Evolutionary conservation across 257 asterid genomes (phyloP), one percentile per base, ranked within the genome.

Genomic region (Knoxia roxburghii): DNA sequence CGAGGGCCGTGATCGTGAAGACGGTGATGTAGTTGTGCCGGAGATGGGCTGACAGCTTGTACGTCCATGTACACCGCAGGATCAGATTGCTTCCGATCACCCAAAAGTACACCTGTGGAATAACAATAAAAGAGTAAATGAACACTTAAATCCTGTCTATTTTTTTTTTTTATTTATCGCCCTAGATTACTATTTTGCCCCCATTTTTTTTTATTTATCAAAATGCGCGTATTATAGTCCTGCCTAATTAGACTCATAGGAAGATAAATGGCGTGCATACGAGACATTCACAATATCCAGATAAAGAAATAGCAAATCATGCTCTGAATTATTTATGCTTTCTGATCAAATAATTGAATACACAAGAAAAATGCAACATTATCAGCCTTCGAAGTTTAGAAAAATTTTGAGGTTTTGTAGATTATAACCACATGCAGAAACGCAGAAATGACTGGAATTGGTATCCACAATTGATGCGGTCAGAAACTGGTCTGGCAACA

Each of bases 11-110:
- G 43, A 92, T 85, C 0, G 97, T 52, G 17, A 89, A 89, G 55
- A 92, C 80, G 0, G 96, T 85, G 50, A 86, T 72, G 80, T 89
- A 87, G 75, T 92, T 92, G 66, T 87, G 94, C 52, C 97, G 95
- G 67, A 92, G 97, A 87, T 92, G 98, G 83, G 98, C 97, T 9
- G 98, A 92, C 24, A 92, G 80, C 80, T 92, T 92, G 87, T 89
- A 92, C 0, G 98, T 92, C 98, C 98, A 92, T 0, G 98, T 86
- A 86, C 98, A 92, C 15, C 98, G 82, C 70, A 92, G 86, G 50
- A 89, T 75, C 46, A 92, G 89, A 80, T 92, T 92, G 82, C 94
- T 92, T 21, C 89, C 95, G 1, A 92, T 83, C 43, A 87, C 91
- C 96, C 97, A 92, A 46, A 84, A 43, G 76, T 85, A 87, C 15